These are phyloP conservation scores for Cladophialophora yegresii DNA, from an alignment of 2,329 filamentous ascomycete species.

Conservation along the genomic window DNA sequence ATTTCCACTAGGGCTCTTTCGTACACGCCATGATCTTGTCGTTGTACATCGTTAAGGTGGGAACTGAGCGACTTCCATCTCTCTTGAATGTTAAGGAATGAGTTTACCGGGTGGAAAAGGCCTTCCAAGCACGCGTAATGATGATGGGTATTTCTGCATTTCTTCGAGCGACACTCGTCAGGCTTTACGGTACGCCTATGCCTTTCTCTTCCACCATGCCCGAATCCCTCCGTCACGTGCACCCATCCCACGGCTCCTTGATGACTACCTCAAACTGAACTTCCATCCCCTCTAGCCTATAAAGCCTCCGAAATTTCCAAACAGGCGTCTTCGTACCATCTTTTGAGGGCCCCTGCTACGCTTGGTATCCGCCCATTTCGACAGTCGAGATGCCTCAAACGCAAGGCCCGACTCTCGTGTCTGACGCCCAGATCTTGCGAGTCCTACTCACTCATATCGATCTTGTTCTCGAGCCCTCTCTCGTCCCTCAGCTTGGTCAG, in stretches of 20 bases:
- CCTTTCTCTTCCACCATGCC: background rate
- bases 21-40: background rate
- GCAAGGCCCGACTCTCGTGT: background rate
- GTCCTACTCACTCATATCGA: constrained; percentile 32
- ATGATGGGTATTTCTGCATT: background rate
- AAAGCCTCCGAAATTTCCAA: background rate
- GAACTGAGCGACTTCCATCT: background rate
- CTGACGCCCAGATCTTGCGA: background rate
- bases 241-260: background rate
- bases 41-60: background rate
- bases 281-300: background rate
- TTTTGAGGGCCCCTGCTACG: background rate
- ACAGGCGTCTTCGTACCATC: background rate
- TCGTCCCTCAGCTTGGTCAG: constrained; percentile 52
- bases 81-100: background rate
- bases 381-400: background rate
- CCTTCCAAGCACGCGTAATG: background rate
- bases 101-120: background rate
- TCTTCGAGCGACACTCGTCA: background rate
- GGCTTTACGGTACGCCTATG: background rate
- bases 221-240: background rate
- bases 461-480: constrained; percentile 46
- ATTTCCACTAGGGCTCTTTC: background rate
- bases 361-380: background rate
- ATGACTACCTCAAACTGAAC: background rate